A percentile compares a stretch with the other conserved stretches of the same genome.
These are phyloP conservation scores for Rossbeevera mucosa DNA, from an alignment of 768 basidiomycete species.

Conservation along the genomic window DNA sequence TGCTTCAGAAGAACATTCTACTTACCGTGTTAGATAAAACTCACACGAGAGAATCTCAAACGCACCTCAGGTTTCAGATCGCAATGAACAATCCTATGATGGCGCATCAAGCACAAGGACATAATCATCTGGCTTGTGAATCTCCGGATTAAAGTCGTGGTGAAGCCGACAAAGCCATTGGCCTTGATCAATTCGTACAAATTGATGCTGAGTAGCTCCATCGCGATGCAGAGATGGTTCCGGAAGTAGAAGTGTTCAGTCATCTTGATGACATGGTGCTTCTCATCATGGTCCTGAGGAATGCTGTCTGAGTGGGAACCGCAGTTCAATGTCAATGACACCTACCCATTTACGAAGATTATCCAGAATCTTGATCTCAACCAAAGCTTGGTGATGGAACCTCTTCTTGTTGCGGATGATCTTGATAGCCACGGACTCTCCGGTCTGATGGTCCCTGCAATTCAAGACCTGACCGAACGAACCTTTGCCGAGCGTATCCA, in stretches of 20 bases:
- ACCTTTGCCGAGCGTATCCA: constrained; percentile 92
- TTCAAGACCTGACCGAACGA: constrained; percentile 97
- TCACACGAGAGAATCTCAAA: constrained; percentile 3
- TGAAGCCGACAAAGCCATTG: constrained; percentile 97
- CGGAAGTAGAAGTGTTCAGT: constrained; percentile 98
- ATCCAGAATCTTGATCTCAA: constrained; percentile 98
- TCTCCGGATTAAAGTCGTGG: constrained; percentile 88
- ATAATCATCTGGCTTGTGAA: constrained; percentile 95
- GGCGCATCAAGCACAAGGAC: constrained; percentile 88
- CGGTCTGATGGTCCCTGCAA: constrained; percentile 93
- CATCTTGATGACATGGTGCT: constrained; percentile 97
- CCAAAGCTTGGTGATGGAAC: constrained; percentile 95
- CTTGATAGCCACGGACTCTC: constrained; percentile 96
- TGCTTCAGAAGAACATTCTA: constrained; percentile 94
- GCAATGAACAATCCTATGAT: constrained; percentile 97
- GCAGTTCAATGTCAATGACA: constrained; percentile 7
- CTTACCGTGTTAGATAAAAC: constrained; percentile 3
- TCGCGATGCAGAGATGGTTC: constrained; percentile 95
- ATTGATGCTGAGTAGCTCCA: constrained; percentile 97
- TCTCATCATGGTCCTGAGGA: constrained; percentile 90
- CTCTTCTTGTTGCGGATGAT: constrained; percentile 99
- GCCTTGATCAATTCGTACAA: constrained; percentile 99
- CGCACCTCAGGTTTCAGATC: constrained; percentile 96
- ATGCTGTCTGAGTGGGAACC: neutral
- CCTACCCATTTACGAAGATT: constrained; percentile 95